phyloP scores from a whole-genome alignment of 345 rosid species.

The Eucalyptus coolabah region DNA sequence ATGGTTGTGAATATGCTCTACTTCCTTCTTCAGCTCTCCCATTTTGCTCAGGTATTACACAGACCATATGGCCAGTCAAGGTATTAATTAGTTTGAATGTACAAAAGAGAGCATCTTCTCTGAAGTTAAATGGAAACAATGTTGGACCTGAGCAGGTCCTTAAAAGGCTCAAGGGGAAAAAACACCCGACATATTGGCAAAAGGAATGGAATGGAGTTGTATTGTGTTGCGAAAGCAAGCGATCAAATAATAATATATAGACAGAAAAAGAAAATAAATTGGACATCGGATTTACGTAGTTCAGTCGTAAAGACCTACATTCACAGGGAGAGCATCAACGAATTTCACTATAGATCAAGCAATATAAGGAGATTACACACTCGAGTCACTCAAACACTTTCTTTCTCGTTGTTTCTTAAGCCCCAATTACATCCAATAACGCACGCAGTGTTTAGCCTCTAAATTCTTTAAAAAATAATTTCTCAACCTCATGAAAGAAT shows the following conservation, averaged over 20 bases:
- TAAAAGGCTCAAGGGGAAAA: no score
- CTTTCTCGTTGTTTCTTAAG: fast-evolving
- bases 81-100: neutral
- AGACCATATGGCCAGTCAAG: neutral
- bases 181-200: neutral
- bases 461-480: no score
- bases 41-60: neutral
- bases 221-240: no score
- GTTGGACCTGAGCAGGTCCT: no score
- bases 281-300: fast-evolving
- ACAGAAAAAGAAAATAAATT: no score
- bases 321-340: fast-evolving
- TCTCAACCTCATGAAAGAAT: no score
- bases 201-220: neutral
- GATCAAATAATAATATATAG: no score
- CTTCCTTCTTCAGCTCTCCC: neutral
- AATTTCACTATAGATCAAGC: no score
- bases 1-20: neutral
- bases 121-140: neutral
- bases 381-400: no score
- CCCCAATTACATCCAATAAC: no score
- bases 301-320: no score
- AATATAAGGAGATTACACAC: no score
- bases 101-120: neutral
- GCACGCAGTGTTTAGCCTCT: fast-evolving